These are phyloP conservation scores for Trypanosoma platydactyli DNA, from an alignment of 208 protist genomes.

Conservation along the genomic window DNA sequence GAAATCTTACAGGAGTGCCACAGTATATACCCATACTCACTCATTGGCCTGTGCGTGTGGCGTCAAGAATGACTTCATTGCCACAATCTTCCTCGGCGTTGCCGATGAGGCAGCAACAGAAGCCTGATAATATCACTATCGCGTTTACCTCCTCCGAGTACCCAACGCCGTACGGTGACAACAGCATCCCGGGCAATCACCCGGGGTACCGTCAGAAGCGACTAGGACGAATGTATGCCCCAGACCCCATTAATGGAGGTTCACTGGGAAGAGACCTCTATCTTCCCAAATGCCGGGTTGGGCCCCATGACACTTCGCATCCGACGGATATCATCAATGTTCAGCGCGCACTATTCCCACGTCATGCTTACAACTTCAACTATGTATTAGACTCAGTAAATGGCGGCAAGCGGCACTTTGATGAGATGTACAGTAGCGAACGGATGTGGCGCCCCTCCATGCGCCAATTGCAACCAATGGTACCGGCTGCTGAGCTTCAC, in stretches of 20 bases:
- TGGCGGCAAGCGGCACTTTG: slow-evolving; percentile 75
- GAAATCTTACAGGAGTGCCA: no score
- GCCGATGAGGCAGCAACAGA: no score
- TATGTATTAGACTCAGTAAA: slow-evolving; percentile 66
- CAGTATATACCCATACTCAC: no score
- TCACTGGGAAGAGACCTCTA: slow-evolving; percentile 46
- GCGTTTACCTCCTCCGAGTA: slow-evolving; percentile 74
- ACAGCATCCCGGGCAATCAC: slow-evolving; percentile 64
- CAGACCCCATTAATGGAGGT: slow-evolving; percentile 40
- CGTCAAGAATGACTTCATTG: no score
- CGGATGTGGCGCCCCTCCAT: slow-evolving; percentile 27
- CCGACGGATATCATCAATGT: slow-evolving; percentile 17
- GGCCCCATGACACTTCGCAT: neutral
- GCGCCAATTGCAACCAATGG: slow-evolving; percentile 5
- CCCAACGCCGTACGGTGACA: slow-evolving; percentile 64
- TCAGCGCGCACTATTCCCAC: slow-evolving; percentile 11
- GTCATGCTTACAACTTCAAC: slow-evolving; percentile 24
- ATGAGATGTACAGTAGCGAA: slow-evolving; percentile 45
- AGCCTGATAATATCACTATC: slow-evolving; percentile 55
- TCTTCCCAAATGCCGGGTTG: slow-evolving; percentile 27
- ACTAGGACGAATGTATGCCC: slow-evolving; percentile 50
- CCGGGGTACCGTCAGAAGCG: slow-evolving; percentile 44
- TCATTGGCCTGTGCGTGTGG: no score
- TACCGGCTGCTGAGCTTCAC: neutral
- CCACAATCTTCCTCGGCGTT: no score